Evolutionary conservation across 805 yeast genomes (phyloP), one percentile per base, ranked within the genome.

Genomic region (Candida rishiriensis): DNA sequence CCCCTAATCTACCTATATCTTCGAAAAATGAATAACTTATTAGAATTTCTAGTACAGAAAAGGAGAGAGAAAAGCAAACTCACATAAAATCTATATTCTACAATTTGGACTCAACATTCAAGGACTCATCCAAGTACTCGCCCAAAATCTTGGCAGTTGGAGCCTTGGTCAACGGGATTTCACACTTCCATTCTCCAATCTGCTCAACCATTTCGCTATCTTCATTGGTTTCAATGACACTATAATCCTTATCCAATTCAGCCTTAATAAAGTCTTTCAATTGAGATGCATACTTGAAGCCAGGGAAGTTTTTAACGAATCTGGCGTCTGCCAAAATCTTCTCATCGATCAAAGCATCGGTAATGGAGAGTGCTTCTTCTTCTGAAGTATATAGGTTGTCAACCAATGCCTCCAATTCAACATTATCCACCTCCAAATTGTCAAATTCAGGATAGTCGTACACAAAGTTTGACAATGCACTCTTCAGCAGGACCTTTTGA

Each of bases 101-200:
- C 41, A 57, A 33, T 41, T 58, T 58, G 9, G 57, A 38, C 30
- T 48, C 56, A 11, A 47, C 26, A 21, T 4, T 33, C 17, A 43
- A 29, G 11, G 49, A 53, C 2, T 51, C 49, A 39, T 64, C 66
- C 28, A 53, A 42, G 40, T 55, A 63, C 21, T 44, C 41, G 0
- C 44, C 42, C 6, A 59, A 50, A 15, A 57, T 53, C 31, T 61
- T 53, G 1, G 95, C 88, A 40, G 58, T 62, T 10, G 93, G 86
- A n/a, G 81, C 73, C 1, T 78, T 76, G 0, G 89, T 83, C 40
- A 78, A 56, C 36, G 66, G 68, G 50, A 79, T 62, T 2, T 62
- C 58, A 15, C 78, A 63, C 61, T 83, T 84, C 72, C 87, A 85
- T 26, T 64, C 70, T 1, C 77, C 79, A 21, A 74, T 60, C 48